Base-by-base conservation (phyloP, 257 asterid genomes). In the Forsythia suspensa region DNA sequence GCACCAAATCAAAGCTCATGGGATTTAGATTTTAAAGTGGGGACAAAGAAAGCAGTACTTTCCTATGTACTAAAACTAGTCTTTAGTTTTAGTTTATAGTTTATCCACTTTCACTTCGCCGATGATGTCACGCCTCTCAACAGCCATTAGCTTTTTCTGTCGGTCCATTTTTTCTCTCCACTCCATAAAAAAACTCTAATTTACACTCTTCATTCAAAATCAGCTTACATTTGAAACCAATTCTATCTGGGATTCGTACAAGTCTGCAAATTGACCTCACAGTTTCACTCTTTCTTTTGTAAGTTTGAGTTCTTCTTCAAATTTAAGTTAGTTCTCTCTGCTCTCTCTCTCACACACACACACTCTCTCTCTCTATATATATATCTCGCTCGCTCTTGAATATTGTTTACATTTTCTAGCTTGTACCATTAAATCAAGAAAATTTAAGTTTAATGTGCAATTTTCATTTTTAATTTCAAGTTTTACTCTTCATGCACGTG, bases 81-180 rank as follows among this genome's bases (percentile, higher is more conserved):
- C 46, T 67, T 46, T 44, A 16, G 59, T 68, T 43, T 71, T 78
- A 71, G 48, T 51, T 57, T 63, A 46, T 44, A 57, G 72, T 51
- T 80, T 57, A 40, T 72, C 77, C 46, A 51, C 7, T 61, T 73
- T 16, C 29, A 5, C 15, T 37, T 16, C 76, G 34, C 21, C 55
- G 76, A 77, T 84, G 80, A 84, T 13, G 78, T 77, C 84, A 80
- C 39, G 65, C 79, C 76, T 65, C n/a, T 82, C 66, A 4, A 71
- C 46, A 55, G 57, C 79, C 79, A 71, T 71, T 51, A 40, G 42
- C 79, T 77, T 74, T 63, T 40, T 20, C 65, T 4, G 44, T 72
- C 66, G 43, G 63, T 72, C 76, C 63, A 72, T 72, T 11, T 44
- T 51, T 77, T 43, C 29, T 40, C 46, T n/a, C 63, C 6, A 11